These are phyloP conservation scores for Carex arenaria DNA, from an alignment of 202 grass and related monocot genomes.

Conservation along the genomic window DNA sequence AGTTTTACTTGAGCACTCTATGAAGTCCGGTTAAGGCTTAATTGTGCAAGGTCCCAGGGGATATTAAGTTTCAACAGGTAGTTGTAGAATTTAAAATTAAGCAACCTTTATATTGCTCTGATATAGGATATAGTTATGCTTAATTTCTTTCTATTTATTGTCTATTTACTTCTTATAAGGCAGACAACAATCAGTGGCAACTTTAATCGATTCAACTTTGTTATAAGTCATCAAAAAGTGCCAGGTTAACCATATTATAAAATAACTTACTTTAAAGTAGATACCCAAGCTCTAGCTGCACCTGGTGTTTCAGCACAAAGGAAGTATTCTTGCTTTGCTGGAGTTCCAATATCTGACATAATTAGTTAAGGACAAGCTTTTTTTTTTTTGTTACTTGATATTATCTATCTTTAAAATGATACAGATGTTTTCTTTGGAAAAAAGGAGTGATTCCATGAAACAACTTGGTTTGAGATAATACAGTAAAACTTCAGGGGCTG, in stretches of 20 bases:
- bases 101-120: background rate
- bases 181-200: background rate
- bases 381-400: background rate
- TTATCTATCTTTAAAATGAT: background rate
- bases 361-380: conserved; percentile 43
- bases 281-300: conserved; percentile 98
- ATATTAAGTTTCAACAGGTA: background rate
- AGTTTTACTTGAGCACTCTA: background rate
- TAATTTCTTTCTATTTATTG: background rate
- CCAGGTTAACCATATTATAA: background rate
- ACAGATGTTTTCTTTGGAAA: background rate
- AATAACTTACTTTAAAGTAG: conserved; percentile 95
- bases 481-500: background rate
- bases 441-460: background rate
- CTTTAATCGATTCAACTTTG: background rate
- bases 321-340: conserved; percentile 92
- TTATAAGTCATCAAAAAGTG: background rate
- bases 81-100: background rate
- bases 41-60: background rate
- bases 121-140: conserved; percentile 3
- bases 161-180: background rate
- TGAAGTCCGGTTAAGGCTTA: background rate
- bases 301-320: conserved; percentile 98
- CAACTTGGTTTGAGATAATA: background rate
- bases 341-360: conserved; percentile 84